These are phyloP conservation scores for Aspergillus sp. DNA, from an alignment of 2,329 filamentous ascomycete species.

Conservation along the genomic window DNA sequence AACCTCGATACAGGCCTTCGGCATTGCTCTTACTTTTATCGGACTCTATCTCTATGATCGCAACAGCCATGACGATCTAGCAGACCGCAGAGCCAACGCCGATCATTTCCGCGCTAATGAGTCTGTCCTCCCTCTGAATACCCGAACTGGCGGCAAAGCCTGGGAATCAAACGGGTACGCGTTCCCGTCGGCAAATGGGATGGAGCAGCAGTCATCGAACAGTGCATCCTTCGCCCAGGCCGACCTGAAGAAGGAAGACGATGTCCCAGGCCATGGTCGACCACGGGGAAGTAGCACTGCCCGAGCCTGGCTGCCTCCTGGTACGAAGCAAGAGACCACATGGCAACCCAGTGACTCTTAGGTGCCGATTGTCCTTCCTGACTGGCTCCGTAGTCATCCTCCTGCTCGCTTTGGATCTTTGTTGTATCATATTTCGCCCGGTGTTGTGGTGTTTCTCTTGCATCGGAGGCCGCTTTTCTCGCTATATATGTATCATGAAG, in stretches of 20 bases:
- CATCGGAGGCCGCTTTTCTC: not conserved
- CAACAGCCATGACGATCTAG: constrained; percentile 82
- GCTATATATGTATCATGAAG: constrained; percentile 2
- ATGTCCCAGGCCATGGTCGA: constrained; percentile 44
- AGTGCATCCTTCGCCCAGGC: constrained; percentile 16
- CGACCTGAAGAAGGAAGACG: constrained; percentile 42
- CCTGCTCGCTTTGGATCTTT: not conserved
- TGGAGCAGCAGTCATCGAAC: constrained; percentile 19
- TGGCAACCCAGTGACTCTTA: constrained; percentile 59
- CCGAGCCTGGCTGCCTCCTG: constrained; percentile 65
- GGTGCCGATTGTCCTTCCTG: constrained; percentile 16
- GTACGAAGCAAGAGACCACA: constrained; percentile 82
- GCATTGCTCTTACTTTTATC: constrained; percentile 84
- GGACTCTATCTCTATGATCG: constrained; percentile 95
- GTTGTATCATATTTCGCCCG: not conserved
- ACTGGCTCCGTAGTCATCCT: not conserved
- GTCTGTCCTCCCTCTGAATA: constrained; percentile 65
- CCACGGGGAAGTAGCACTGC: constrained; percentile 39
- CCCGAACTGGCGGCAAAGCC: constrained; percentile 32
- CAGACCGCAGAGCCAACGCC: constrained; percentile 70
- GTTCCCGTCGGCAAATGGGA: constrained; percentile 26
- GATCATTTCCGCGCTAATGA: constrained; percentile 62
- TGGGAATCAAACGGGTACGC: constrained; percentile 37
- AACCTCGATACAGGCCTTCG: constrained; percentile 75
- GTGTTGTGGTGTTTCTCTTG: not conserved